Conservation (phyloP, 805 yeast species). For the Kuraishia capsulata region DNA sequence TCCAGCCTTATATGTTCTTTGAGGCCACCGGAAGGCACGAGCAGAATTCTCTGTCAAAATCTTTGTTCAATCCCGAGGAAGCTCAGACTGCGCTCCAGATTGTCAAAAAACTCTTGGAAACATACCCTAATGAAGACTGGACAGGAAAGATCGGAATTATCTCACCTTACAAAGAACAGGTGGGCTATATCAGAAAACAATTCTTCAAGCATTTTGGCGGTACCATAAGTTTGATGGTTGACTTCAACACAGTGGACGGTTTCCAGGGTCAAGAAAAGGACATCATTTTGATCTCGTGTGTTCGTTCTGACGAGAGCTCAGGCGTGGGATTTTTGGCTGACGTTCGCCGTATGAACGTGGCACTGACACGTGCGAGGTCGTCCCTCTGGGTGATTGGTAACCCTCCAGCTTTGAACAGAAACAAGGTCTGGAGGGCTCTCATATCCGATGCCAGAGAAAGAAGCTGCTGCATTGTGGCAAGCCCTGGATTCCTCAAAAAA, state of each 20-base stretch:
- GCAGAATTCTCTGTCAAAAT: slow-evolving; percentile 54
- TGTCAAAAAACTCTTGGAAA: slow-evolving; percentile 39
- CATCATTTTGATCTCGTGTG: slow-evolving; percentile 89
- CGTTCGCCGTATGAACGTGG: slow-evolving; percentile 93
- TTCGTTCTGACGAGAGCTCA: slow-evolving; percentile 64
- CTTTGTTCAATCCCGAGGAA: slow-evolving; percentile 64
- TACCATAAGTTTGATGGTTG: slow-evolving; percentile 54
- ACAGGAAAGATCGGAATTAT: slow-evolving; percentile 78
- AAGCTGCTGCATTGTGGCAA: slow-evolving; percentile 12
- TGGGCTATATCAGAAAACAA: slow-evolving; percentile 42
- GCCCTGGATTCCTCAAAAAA: slow-evolving; percentile 16
- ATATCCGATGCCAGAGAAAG: slow-evolving; percentile 56
- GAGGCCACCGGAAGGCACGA: slow-evolving; percentile 59
- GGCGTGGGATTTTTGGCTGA: slow-evolving; percentile 88
- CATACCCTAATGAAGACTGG: slow-evolving; percentile 44
- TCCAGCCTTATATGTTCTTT: slow-evolving; percentile 75
- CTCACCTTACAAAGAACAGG: slow-evolving; percentile 92
- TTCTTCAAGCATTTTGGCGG: slow-evolving; percentile 59
- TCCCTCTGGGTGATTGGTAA: slow-evolving; percentile 92
- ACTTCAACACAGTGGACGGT: slow-evolving; percentile 94
- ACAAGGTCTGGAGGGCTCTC: slow-evolving; percentile 66
- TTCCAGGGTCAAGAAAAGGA: slow-evolving; percentile 98
- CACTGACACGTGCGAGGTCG: slow-evolving; percentile 85
- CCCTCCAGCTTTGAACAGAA: slow-evolving; percentile 49
- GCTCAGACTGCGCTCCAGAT: slow-evolving; percentile 67